Percentiles rank a stretch among this genome's conserved stretches.
These are phyloP conservation scores for Liquidambar formosana DNA, from an alignment of 164 flowering plant species.

Conservation along the genomic window DNA sequence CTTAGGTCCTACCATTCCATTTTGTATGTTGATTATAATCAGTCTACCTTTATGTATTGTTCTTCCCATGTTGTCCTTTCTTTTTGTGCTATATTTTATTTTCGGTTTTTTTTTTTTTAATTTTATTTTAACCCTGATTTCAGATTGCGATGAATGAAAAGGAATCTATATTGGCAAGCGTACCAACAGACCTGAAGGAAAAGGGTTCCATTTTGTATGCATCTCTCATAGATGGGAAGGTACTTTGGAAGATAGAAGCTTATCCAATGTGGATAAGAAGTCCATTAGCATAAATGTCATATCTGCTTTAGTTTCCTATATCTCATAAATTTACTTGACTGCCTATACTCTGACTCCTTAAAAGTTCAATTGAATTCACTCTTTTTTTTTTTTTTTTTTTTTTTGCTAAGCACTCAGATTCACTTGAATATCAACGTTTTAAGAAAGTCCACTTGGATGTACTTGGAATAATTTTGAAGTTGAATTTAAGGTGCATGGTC, in stretches of 20 bases:
- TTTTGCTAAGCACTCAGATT: too few relatives aligned
- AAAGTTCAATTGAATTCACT: too few relatives aligned
- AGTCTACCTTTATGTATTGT: background rate
- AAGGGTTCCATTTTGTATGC: constrained; percentile 61
- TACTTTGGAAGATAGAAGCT: constrained; percentile 19
- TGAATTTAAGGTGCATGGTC: too few relatives aligned
- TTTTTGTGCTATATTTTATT: background rate
- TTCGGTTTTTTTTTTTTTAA: background rate
- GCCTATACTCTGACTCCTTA: too few relatives aligned
- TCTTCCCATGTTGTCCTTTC: background rate
- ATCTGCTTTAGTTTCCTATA: too few relatives aligned
- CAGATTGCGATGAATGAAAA: constrained; percentile 87
- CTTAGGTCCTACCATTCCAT: background rate
- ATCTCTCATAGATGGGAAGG: constrained; percentile 83
- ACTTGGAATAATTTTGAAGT: too few relatives aligned
- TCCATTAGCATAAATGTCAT: background rate
- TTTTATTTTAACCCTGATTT: constrained; percentile 9
- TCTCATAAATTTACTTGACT: too few relatives aligned
- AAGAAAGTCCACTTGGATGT: too few relatives aligned
- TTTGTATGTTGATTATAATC: background rate
- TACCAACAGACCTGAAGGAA: constrained; percentile 67
- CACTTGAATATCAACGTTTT: too few relatives aligned
- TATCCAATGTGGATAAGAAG: background rate
- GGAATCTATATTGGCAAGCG: constrained; percentile 70
- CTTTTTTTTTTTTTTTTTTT: too few relatives aligned